Percentiles rank a stretch among this genome's conserved stretches.
Conservation (phyloP, 176 grass and related monocot genomes). For the Oryza nivara region DNA sequence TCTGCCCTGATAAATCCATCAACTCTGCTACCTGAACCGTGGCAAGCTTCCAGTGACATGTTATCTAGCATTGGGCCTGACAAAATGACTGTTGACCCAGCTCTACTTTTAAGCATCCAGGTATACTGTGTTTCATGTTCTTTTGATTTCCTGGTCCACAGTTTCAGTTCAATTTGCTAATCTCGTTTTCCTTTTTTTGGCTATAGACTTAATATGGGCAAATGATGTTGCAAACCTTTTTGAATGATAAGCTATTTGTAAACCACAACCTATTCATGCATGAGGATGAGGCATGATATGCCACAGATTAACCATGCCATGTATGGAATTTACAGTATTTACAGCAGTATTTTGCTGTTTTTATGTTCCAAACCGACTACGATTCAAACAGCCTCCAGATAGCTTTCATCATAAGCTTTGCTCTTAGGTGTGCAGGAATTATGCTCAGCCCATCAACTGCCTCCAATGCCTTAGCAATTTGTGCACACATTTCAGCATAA, state of each 20-base stretch:
- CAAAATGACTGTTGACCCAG: slow-evolving; percentile 91
- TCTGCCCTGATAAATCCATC: slow-evolving; percentile 93
- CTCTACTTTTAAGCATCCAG: slow-evolving; percentile 83
- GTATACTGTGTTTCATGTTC: slow-evolving; percentile 41
- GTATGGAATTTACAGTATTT: not conserved
- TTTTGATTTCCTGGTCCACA: slow-evolving; percentile 31
- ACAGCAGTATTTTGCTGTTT: not conserved
- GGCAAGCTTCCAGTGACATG: slow-evolving; percentile 84
- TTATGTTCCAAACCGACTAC: not conserved
- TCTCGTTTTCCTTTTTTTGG: not conserved
- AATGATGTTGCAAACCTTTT: not conserved
- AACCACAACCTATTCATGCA: not conserved
- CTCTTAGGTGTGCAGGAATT: slow-evolving; percentile 28
- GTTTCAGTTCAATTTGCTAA: slow-evolving; percentile 24
- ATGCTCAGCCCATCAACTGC: slow-evolving; percentile 15
- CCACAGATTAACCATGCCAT: not conserved
- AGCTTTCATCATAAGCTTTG: slow-evolving; percentile 23
- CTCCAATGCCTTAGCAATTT: slow-evolving; percentile 17
- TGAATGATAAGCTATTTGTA: not conserved
- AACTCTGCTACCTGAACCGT: slow-evolving; percentile 88
- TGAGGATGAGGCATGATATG: not conserved
- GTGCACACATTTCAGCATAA: slow-evolving; percentile 20
- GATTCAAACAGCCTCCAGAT: not conserved
- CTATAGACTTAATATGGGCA: not conserved
- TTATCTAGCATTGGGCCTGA: slow-evolving; percentile 88